phyloP scores from a whole-genome alignment of 345 rosid species.

The Rhizophora mangle region DNA sequence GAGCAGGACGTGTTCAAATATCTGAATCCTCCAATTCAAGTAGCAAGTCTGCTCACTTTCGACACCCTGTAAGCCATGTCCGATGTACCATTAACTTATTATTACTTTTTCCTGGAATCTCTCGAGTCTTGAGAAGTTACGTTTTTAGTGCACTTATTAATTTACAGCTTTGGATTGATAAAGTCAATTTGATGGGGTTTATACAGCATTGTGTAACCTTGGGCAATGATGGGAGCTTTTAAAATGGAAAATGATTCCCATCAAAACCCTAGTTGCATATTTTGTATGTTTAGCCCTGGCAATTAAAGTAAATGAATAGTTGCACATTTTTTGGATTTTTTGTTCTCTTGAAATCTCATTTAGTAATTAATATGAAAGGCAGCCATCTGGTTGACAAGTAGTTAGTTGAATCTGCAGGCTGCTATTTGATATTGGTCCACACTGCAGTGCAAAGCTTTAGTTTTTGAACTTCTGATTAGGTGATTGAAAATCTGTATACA shows the following conservation, averaged over 20 bases:
- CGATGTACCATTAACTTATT: conserved; percentile 15
- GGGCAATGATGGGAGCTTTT: neutral
- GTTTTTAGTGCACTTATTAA: conserved; percentile 6
- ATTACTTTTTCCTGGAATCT: conserved; percentile 1
- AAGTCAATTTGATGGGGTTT: neutral
- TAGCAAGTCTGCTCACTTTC: conserved; percentile 62
- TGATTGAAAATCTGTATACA: neutral
- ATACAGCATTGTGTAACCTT: neutral
- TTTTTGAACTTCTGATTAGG: neutral
- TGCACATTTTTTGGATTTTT: too few relatives aligned
- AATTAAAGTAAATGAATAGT: too few relatives aligned
- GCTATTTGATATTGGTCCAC: neutral
- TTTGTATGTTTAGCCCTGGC: too few relatives aligned
- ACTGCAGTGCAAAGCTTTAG: neutral
- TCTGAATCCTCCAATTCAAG: conserved; percentile 64
- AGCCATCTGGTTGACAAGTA: neutral
- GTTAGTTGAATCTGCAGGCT: neutral
- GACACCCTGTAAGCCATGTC: conserved; percentile 48
- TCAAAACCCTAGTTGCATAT: too few relatives aligned
- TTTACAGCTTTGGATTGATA: conserved; percentile 12
- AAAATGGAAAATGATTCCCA: neutral
- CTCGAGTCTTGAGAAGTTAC: neutral
- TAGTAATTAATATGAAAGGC: neutral
- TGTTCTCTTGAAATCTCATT: too few relatives aligned
- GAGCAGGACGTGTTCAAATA: conserved; percentile 49